Evolutionary conservation across 371 early-diverging fungal genomes (phyloP), one percentile per base, ranked within the genome.

Genomic region (Mucor lusitanicus): DNA sequence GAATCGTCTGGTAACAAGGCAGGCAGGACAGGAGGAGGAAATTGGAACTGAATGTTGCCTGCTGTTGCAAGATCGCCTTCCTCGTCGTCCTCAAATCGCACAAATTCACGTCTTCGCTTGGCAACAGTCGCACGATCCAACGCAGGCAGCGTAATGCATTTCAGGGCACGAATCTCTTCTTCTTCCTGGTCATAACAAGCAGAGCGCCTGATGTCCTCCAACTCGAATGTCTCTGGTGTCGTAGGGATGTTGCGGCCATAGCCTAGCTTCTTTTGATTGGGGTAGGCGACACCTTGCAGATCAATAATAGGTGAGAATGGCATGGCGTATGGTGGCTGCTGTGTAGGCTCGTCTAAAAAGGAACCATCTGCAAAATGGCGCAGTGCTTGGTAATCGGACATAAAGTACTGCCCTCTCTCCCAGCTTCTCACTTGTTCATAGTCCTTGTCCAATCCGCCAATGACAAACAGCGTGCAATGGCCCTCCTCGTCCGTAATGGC

Each of bases 341-440:
- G 85, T 9, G 89, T 83, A 54, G 87, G 80, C 59, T 91, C 91
- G 65, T 94, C 94, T 7, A 92, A 78, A 54, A 94, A 88, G 58
- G 83, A 81, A 32, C 86, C 88, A 67, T 92, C 84, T 8, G 83
- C 85, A 58, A 87, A 87, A 74, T 85, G 80, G 1, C 86, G 82
- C 15, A 91, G 85, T 2, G 86, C 85, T 12, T 82, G 81, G 56
- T 90, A 92, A 66, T 95, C 94, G 8, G 82, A 85, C 69, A 85
- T 83, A 71, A 93, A 93, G 61, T 89, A 89, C 70, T 94, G 94
- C 3, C 84, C 84, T 48, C 89, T 83, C 32, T 78, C 83, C 87
- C 91, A 89, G 6, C 74, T 70, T n/a, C 81, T 75, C 1, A 88
- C 86, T 40, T 87, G 84, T 32, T 77, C 77, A 55, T 89, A 91